phyloP scores from a whole-genome alignment of 352 stramenopile species.

The Phytophthora multivora region DNA sequence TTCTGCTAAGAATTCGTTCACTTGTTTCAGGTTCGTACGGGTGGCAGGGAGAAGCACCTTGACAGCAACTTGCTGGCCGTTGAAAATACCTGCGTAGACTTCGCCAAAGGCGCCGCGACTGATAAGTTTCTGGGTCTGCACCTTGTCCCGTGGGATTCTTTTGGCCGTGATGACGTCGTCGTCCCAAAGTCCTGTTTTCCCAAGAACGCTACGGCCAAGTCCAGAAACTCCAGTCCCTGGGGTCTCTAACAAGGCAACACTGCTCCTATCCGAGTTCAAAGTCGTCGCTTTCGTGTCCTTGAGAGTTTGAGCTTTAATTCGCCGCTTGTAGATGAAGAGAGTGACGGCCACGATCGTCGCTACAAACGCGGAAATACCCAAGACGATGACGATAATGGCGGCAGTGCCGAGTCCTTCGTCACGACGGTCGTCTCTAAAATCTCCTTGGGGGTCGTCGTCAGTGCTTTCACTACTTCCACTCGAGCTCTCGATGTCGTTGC shows the following conservation, averaged over 20 bases:
- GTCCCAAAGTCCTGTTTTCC: conserved; percentile 33
- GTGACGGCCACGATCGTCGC: conserved; percentile 20
- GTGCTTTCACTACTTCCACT: conserved; percentile 3
- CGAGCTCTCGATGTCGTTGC: conserved; percentile 17
- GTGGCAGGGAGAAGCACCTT: conserved; percentile 41
- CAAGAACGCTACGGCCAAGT: conserved; percentile 3
- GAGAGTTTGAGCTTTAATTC: conserved; percentile 10
- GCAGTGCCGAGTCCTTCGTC: conserved; percentile 1
- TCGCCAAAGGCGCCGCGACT: conserved; percentile 47
- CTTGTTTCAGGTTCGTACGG: conserved; percentile 28
- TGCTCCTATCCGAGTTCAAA: conserved; percentile 20
- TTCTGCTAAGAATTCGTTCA: conserved; percentile 50
- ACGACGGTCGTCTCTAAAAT: background rate
- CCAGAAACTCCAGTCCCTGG: conserved; percentile 10
- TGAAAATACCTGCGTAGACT: conserved; percentile 44
- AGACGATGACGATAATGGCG: conserved; percentile 7
- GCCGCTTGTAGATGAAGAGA: conserved; percentile 25
- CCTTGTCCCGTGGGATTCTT: conserved; percentile 43
- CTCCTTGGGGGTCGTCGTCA: background rate
- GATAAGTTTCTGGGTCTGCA: conserved; percentile 36
- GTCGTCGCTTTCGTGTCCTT: conserved; percentile 20
- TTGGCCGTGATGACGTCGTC: conserved; percentile 37
- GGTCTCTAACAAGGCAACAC: conserved; percentile 18
- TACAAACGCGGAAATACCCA: conserved; percentile 11
- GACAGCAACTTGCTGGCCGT: conserved; percentile 46